phyloP scores from a whole-genome alignment of 257 asterid species.

The Gentiana straminea region DNA sequence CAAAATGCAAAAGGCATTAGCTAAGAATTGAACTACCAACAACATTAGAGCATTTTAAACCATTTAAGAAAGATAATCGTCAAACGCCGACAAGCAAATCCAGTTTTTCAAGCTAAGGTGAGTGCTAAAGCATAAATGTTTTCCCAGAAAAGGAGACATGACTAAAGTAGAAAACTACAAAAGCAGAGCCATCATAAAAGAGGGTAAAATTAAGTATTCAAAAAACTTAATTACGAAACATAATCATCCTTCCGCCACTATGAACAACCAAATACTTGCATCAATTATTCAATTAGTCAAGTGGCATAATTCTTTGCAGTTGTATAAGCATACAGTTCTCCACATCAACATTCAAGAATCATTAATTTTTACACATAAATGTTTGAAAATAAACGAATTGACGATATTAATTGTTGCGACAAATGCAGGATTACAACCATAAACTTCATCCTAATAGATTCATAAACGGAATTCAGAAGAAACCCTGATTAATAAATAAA shows the following conservation, averaged over 20 bases:
- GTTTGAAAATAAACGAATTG: too few species aligned
- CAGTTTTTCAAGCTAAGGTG: too few species aligned
- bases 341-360: too few species aligned
- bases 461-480: background rate
- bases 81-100: constrained; percentile 4
- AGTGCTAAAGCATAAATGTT: constrained; percentile 6
- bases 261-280: background rate
- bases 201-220: constrained; percentile 1
- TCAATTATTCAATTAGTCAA: too few species aligned
- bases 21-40: too few species aligned
- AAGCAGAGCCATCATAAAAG: background rate
- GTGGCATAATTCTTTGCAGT: too few species aligned
- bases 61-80: constrained; percentile 5
- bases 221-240: constrained; percentile 4
- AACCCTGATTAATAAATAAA: background rate
- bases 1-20: too few species aligned
- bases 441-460: too few species aligned
- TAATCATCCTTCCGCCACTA: constrained; percentile 12
- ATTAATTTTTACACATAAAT: too few species aligned
- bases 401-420: too few species aligned
- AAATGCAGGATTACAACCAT: too few species aligned
- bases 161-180: background rate
- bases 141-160: constrained; percentile 5
- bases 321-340: too few species aligned
- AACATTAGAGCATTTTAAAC: background rate